A percentile compares a stretch with the other conserved stretches of the same genome.
Conservation (phyloP, 2,329 filamentous ascomycete genomes). For the Botrytis elliptica region DNA sequence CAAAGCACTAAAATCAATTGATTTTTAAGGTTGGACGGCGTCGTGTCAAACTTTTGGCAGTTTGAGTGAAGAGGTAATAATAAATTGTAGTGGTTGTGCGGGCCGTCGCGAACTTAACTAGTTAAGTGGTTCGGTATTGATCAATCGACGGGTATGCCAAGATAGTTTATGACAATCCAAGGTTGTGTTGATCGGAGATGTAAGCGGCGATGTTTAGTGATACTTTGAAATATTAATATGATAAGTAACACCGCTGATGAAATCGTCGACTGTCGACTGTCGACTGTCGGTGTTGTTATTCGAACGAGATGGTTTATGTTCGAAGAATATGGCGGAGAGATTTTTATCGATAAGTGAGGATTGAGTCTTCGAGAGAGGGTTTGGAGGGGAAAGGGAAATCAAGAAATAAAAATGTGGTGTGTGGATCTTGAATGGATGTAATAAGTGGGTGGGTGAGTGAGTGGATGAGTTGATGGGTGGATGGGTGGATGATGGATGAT, state of each 20-base stretch:
- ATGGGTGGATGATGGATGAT: not conserved
- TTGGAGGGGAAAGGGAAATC: slow-evolving; percentile 2
- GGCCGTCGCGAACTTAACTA: slow-evolving; percentile 19
- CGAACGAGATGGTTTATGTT: not conserved
- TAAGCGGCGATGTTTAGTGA: not conserved
- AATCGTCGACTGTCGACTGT: not conserved
- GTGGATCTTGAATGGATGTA: slow-evolving; percentile 1
- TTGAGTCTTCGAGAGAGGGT: not conserved
- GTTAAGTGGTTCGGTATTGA: slow-evolving; percentile 9
- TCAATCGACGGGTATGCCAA: slow-evolving; percentile 12
- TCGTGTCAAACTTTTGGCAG: not conserved
- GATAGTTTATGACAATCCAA: slow-evolving; percentile 8
- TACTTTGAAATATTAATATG: not conserved
- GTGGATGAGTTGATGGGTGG: not conserved
- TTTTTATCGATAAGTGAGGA: not conserved
- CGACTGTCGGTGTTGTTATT: not conserved
- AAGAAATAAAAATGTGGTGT: slow-evolving; percentile 14
- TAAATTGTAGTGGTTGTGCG: slow-evolving; percentile 10
- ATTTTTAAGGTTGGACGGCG: not conserved
- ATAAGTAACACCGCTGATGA: slow-evolving; percentile 2
- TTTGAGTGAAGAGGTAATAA: not conserved
- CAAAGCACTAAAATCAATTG: slow-evolving; percentile 9
- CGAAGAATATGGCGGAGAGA: slow-evolving; percentile 1
- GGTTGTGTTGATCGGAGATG: slow-evolving; percentile 10
- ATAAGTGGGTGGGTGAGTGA: not conserved